A percentile compares a stretch with the other conserved stretches of the same genome.
Conservation (phyloP, 495 filamentous ascomycete species). For the Podospora fimiseda region DNA sequence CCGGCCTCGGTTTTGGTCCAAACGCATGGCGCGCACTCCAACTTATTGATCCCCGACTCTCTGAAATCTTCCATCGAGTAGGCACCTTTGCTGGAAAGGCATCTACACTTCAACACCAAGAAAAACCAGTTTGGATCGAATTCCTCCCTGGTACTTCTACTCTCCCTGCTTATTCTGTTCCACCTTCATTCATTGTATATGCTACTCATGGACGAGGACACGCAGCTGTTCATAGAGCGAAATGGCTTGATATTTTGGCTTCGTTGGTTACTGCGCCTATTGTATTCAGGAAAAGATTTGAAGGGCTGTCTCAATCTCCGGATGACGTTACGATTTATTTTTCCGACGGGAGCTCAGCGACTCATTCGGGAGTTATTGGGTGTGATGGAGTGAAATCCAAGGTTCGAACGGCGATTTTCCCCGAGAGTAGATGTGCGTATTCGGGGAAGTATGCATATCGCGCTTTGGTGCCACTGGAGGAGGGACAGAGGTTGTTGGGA, state of each 20-base stretch:
- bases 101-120: neutral
- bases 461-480: constrained; percentile 48
- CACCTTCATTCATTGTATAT: constrained; percentile 16
- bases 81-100: constrained; percentile 6
- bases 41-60: constrained; percentile 14
- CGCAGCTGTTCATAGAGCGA: constrained; percentile 48
- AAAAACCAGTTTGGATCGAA: constrained; percentile 15
- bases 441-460: constrained; percentile 49
- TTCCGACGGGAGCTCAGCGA: constrained; percentile 45
- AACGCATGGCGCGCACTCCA: constrained; percentile 54
- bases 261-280: constrained; percentile 44
- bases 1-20: constrained; percentile 54
- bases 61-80: constrained; percentile 12
- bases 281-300: constrained; percentile 42
- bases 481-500: constrained; percentile 46
- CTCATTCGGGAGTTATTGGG: constrained; percentile 50
- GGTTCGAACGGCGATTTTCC: constrained; percentile 41
- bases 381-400: constrained; percentile 55
- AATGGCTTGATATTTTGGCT: constrained; percentile 55
- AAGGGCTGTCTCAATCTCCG: constrained; percentile 19
- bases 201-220: constrained; percentile 17
- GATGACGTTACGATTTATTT: constrained; percentile 45
- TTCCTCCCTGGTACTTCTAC: constrained; percentile 14
- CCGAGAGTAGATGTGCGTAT: constrained; percentile 38
- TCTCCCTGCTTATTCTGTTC: neutral